Percentiles rank a stretch among this genome's conserved stretches.
Conservation (phyloP, 495 filamentous ascomycete genomes). For the Aspergillus coremiiformis region DNA sequence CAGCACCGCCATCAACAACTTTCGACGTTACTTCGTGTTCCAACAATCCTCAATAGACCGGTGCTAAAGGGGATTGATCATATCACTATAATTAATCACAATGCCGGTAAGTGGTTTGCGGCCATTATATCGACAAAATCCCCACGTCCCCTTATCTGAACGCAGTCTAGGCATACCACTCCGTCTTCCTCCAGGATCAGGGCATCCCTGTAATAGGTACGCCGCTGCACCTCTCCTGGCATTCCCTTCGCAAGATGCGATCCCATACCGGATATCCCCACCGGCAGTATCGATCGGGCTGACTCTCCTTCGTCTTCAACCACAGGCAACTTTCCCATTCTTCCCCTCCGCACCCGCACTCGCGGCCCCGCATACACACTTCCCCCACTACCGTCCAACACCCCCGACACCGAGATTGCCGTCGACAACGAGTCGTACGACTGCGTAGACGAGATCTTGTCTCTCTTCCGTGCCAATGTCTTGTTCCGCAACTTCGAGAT, state of each 20-base stretch:
- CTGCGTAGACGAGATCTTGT: constrained; percentile 85
- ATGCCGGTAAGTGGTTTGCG: constrained; percentile 44
- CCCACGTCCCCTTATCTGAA: constrained; percentile 5
- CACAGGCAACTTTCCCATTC: constrained; percentile 83
- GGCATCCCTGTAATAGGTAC: constrained; percentile 60
- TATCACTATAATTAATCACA: constrained; percentile 15
- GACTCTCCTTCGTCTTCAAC: not conserved
- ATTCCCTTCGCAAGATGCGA: constrained; percentile 4
- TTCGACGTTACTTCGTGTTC: constrained; percentile 11
- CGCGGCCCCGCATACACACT: constrained; percentile 88
- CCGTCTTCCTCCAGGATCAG: constrained; percentile 79
- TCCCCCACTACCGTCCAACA: constrained; percentile 58
- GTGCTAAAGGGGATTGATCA: constrained; percentile 14
- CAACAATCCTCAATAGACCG: constrained; percentile 14
- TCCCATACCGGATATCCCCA: not conserved
- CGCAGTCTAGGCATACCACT: constrained; percentile 72
- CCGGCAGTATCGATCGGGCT: constrained; percentile 8
- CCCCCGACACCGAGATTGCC: constrained; percentile 65
- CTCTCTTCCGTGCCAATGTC: constrained; percentile 93
- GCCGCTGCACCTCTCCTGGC: constrained; percentile 17
- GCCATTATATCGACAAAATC: not conserved
- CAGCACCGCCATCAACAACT: constrained; percentile 21
- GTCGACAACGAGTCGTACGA: constrained; percentile 86
- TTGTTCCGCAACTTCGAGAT: constrained; percentile 99
- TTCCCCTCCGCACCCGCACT: constrained; percentile 86